Evolutionary conservation across 2,329 filamentous ascomycete genomes (phyloP).

Genomic region (Emergomyces pasteurianus): DNA sequence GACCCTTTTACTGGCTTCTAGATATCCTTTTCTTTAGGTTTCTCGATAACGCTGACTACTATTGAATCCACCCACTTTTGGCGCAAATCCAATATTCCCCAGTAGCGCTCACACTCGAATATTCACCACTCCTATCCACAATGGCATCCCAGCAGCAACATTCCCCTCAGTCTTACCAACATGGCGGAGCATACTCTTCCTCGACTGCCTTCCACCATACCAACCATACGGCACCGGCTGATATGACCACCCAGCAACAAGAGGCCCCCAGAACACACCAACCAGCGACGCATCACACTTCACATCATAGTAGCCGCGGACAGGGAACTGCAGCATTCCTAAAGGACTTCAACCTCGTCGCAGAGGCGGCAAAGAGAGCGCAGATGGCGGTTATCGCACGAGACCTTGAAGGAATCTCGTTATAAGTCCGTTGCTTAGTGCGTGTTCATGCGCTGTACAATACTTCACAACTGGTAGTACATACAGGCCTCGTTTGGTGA

Average conservation of each 20-base stretch:
- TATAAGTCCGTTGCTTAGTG: conserved; percentile 16
- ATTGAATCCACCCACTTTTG: neutral
- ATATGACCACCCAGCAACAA: neutral
- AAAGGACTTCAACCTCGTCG: conserved; percentile 70
- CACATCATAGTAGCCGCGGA: neutral
- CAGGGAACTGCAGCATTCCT: conserved; percentile 49
- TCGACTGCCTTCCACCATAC: neutral
- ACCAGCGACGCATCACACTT: neutral
- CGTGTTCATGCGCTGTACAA: neutral
- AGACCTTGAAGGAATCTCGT: conserved; percentile 51
- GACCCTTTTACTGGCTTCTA: neutral
- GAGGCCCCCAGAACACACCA: neutral
- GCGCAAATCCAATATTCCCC: neutral
- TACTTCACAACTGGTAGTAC: neutral
- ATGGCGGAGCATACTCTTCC: neutral
- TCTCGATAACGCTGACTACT: neutral
- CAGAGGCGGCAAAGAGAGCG: conserved; percentile 84
- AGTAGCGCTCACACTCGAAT: neutral
- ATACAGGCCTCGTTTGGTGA: neutral
- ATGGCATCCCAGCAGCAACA: conserved; percentile 3
- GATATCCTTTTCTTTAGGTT: neutral
- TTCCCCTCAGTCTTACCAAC: neutral
- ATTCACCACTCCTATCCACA: neutral
- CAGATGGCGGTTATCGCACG: conserved; percentile 81
- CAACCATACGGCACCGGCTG: neutral